phyloP scores from a whole-genome alignment of 768 basidiomycete species.

The Tremella yokohamensis region DNA sequence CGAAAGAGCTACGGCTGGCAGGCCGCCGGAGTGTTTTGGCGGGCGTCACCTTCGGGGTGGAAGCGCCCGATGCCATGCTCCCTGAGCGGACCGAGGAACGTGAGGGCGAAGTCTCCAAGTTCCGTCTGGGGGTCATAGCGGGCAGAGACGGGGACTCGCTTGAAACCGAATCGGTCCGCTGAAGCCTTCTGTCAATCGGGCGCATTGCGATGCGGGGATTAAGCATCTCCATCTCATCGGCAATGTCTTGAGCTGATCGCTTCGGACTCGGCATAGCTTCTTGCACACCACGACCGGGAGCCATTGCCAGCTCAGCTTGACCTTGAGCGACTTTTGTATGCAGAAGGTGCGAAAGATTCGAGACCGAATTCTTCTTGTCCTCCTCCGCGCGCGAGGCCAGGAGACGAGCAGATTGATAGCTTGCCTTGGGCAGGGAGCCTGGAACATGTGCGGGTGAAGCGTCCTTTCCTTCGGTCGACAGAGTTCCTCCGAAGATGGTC shows the following conservation, averaged over 20 bases:
- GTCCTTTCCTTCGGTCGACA: background rate
- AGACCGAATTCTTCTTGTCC: constrained; percentile 4
- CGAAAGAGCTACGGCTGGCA: constrained; percentile 35
- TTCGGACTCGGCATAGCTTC: background rate
- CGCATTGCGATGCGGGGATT: constrained; percentile 3
- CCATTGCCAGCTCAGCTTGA: background rate
- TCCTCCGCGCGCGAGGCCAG: constrained; percentile 24
- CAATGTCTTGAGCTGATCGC: background rate
- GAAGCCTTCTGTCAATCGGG: no score
- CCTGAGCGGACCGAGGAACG: background rate
- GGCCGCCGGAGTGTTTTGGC: constrained; percentile 30
- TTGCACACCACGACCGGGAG: background rate
- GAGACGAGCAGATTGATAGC: constrained; percentile 42
- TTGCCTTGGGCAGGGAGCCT: constrained; percentile 7
- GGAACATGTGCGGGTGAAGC: background rate
- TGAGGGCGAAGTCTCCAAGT: constrained; percentile 16
- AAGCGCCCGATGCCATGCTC: constrained; percentile 26
- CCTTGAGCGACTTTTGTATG: constrained; percentile 4
- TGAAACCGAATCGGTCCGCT: no score
- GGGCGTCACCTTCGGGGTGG: constrained; percentile 37
- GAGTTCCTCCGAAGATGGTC: constrained; percentile 25
- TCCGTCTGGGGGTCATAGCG: constrained; percentile 19
- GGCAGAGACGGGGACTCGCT: background rate
- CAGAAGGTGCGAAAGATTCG: background rate
- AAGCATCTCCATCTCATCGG: background rate